phyloP scores from a whole-genome alignment of 2,329 filamentous ascomycete genomes.

The Cercospora canescens region DNA sequence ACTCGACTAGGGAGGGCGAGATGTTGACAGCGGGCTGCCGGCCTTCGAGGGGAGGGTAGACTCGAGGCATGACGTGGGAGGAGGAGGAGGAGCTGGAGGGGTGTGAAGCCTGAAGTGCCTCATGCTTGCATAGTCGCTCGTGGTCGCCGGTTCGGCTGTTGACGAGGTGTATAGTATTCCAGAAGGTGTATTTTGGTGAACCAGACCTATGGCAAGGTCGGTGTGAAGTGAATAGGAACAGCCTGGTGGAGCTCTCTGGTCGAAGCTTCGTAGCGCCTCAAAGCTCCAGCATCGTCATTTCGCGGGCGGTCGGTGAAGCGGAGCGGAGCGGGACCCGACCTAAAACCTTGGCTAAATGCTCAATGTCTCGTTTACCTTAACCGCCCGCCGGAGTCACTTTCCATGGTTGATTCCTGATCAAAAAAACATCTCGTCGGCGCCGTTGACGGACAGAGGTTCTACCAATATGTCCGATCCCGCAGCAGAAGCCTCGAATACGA shows the following conservation, averaged over 20 bases:
- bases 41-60: constrained; percentile 50
- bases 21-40: constrained; percentile 54
- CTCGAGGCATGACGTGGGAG: constrained; percentile 47
- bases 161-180: neutral
- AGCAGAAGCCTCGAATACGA: neutral
- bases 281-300: constrained; percentile 1
- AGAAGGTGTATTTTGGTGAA: neutral
- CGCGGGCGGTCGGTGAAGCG: neutral
- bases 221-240: neutral
- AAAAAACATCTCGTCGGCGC: neutral
- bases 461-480: neutral
- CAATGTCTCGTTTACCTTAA: neutral
- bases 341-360: neutral
- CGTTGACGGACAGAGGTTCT: neutral
- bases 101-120: neutral
- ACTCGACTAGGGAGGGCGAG: constrained; percentile 80
- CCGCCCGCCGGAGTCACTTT: neutral
- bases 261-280: constrained; percentile 3
- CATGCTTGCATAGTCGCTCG: constrained; percentile 8
- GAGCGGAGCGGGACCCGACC: neutral
- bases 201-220: neutral
- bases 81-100: neutral
- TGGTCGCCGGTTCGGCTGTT: neutral
- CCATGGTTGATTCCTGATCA: neutral
- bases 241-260: constrained; percentile 2